Evolutionary conservation across 495 filamentous ascomycete genomes (phyloP).

Genomic region (Rhypophila decipiens): DNA sequence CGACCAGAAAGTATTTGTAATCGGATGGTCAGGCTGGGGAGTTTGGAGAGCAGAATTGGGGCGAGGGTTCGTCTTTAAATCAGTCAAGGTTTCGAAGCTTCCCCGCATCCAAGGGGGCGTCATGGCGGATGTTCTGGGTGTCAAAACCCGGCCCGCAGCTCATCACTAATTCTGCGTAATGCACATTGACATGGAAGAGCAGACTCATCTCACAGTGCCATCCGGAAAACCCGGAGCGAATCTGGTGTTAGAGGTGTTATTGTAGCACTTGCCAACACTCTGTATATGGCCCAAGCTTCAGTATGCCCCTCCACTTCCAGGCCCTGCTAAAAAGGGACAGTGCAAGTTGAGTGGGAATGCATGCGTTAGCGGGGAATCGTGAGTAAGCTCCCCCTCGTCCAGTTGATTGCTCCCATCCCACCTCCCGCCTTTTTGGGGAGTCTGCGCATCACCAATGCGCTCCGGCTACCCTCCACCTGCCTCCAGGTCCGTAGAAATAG

Average conservation of each 20-base stretch:
- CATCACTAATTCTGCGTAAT: too few species aligned
- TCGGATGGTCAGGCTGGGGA: too few species aligned
- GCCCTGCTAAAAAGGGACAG: constrained; percentile 12
- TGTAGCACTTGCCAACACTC: too few species aligned
- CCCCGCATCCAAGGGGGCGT: too few species aligned
- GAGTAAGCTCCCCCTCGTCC: constrained; percentile 33
- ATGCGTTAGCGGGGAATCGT: constrained; percentile 20
- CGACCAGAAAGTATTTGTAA: too few species aligned
- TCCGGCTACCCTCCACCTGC: constrained; percentile 1
- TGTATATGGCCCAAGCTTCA: constrained; percentile 5
- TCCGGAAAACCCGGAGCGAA: constrained; percentile 4
- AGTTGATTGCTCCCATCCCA: constrained; percentile 10
- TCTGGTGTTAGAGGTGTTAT: constrained; percentile 2
- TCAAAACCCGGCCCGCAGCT: too few species aligned
- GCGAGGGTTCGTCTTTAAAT: not conserved
- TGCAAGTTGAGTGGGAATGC: not conserved
- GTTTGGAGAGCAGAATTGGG: too few species aligned
- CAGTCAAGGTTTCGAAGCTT: not conserved
- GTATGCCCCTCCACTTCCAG: not conserved
- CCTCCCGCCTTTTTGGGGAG: constrained; percentile 18
- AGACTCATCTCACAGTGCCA: not conserved
- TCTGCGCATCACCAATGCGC: constrained; percentile 20
- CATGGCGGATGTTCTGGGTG: too few species aligned
- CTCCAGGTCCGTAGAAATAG: constrained; percentile 23
- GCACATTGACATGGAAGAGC: not conserved